Conservation (phyloP, 257 asterid species). For the Solanum pinnatisectum region DNA sequence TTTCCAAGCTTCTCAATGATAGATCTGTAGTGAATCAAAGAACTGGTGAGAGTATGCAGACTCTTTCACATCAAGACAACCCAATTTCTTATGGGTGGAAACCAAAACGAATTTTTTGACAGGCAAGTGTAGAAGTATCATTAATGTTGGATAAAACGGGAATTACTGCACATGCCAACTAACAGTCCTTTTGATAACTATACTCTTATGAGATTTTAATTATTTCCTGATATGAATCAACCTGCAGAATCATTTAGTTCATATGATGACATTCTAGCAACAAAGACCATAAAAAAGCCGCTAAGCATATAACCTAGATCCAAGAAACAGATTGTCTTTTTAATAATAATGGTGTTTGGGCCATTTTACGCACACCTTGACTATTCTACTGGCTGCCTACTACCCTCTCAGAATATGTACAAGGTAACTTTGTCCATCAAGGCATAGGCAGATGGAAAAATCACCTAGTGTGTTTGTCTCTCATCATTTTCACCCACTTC, state of each 20-base stretch:
- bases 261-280: not conserved
- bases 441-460: not conserved
- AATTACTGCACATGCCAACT: not conserved
- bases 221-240: not conserved
- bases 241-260: not conserved
- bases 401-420: not conserved
- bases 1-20: constrained; percentile 70
- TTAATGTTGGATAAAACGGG: not conserved
- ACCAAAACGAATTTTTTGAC: not conserved
- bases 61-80: not conserved
- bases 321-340: not conserved
- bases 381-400: not conserved
- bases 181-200: not conserved
- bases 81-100: not conserved
- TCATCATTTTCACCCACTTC: not conserved
- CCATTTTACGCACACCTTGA: not conserved
- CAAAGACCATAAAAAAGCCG: not conserved
- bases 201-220: not conserved
- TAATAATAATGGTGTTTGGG: not conserved
- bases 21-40: constrained; percentile 30
- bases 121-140: not conserved
- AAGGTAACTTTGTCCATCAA: not conserved
- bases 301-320: not conserved
- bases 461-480: not conserved
- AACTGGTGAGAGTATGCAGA: not conserved